Conservation (phyloP, 202 grass and related monocot species). For the Musa balbisiana region DNA sequence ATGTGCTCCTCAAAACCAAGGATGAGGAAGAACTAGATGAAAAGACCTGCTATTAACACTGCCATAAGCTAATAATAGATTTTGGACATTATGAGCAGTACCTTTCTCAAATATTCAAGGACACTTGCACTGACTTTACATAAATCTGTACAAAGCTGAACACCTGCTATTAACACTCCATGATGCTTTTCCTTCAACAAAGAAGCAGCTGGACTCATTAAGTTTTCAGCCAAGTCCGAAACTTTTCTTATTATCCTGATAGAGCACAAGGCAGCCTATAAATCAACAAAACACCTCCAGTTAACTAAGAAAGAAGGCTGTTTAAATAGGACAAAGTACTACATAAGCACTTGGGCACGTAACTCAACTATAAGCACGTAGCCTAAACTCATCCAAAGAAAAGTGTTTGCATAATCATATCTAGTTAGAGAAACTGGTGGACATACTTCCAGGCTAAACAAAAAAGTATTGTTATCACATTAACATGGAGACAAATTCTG, state of each 20-base stretch:
- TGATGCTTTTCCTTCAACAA: constrained; percentile 96
- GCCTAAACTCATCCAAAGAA: too few species aligned
- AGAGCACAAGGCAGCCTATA: constrained; percentile 89
- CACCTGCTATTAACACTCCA: constrained; percentile 76
- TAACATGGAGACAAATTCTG: too few species aligned
- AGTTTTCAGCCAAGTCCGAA: constrained; percentile 90
- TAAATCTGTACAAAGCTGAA: constrained; percentile 87
- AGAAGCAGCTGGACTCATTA: constrained; percentile 65
- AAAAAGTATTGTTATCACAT: too few species aligned
- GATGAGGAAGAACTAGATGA: neutral
- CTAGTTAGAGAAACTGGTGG: too few species aligned
- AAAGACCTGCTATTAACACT: neutral
- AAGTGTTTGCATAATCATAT: too few species aligned
- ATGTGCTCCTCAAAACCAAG: neutral
- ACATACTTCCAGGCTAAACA: too few species aligned
- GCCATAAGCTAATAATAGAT: neutral
- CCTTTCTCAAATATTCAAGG: constrained; percentile 88
- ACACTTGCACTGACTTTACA: constrained; percentile 77
- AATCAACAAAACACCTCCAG: constrained; percentile 17
- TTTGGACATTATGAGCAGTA: constrained; percentile 19
- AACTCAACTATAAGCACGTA: neutral
- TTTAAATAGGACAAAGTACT: neutral
- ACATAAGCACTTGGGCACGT: neutral
- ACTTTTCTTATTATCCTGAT: constrained; percentile 92
- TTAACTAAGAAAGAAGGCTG: constrained; percentile 9